Evolutionary conservation across 768 basidiomycete genomes (phyloP), one percentile per base, ranked within the genome.

Genomic region (Trametes cubensis): DNA sequence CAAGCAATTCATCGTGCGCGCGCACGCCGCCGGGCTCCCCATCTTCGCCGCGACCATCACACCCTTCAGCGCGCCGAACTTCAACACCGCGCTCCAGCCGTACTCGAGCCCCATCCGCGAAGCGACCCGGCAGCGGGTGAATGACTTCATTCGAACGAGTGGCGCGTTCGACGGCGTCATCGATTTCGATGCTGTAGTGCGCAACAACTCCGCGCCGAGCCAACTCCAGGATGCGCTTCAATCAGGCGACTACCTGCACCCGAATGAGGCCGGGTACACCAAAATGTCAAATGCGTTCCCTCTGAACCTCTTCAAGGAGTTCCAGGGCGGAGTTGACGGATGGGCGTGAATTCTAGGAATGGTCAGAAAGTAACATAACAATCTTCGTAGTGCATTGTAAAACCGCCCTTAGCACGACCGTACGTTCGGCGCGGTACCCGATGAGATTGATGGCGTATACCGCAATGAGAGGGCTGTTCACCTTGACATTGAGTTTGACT

Each of bases 1-100:
- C 71, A 72, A 77, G 67, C 82, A 84, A 68, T 79, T 82, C 54
- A 71, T 75, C 58, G 67, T 73, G 7, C 76, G 80, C 23, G 71
- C 79, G 18, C 80, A 80, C 64, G 74, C 79, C 0, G 64, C 70
- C 3, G 76, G 76, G 8, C 75, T 83, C 51, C 79, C 79, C 23
- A 72, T 82, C 38, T 81, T 81, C 69, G 81, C 72, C 1, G 79
- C 79, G 21, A 84, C 83, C 2, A 83, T 84, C 67, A 83, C 81
- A 38, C 81, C 81, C 3, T 80, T 83, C 74, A 69, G 74, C 58
- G 73, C 70, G 46, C 64, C 64, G 10, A 53, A 53, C 21, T 63
- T 63, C 53, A 69, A 70, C 63, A 67, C 71, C 20, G 38, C 51
- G 20, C 51, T 65, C 21, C 77, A 76, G 58, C 71, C 75, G 17